Evolutionary conservation across 139 green algal species (phyloP).

Genomic region (Coelastrella sp.): DNA sequence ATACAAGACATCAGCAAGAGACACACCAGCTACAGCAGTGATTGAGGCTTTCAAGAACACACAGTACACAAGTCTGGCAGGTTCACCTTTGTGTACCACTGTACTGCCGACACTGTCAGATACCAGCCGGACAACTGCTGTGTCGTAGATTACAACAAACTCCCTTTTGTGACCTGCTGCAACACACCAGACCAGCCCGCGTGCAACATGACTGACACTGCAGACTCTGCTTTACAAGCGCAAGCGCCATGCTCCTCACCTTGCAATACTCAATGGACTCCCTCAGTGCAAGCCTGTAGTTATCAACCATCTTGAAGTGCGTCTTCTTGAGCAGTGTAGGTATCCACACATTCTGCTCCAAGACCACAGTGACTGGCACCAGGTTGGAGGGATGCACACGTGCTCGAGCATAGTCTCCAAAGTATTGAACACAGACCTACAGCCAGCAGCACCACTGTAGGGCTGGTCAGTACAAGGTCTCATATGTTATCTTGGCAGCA

Average conservation of each 20-base stretch:
- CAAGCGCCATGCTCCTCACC: neutral
- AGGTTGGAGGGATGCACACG: conserved; percentile 2
- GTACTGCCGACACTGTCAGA: too few relatives aligned
- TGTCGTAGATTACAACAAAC: too few relatives aligned
- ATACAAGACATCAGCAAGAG: neutral
- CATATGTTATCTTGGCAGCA: neutral
- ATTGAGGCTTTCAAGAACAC: too few relatives aligned
- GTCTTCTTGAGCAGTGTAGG: neutral
- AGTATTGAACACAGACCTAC: conserved; percentile 40
- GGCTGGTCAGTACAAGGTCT: neutral
- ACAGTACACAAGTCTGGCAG: too few relatives aligned
- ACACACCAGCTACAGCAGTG: too few relatives aligned
- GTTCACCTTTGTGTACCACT: too few relatives aligned
- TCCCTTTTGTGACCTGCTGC: too few relatives aligned
- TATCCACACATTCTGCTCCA: conserved; percentile 14
- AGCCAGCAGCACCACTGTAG: neutral
- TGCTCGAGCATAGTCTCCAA: conserved; percentile 38
- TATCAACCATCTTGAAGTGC: neutral
- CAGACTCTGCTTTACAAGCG: too few relatives aligned
- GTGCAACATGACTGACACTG: too few relatives aligned
- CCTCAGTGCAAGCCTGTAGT: conserved; percentile 14
- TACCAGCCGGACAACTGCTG: too few relatives aligned
- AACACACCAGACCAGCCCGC: too few relatives aligned
- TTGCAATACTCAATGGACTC: conserved; percentile 40
- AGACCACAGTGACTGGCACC: neutral